Evolutionary conservation across 2,329 filamentous ascomycete genomes (phyloP).

Genomic region (Lachnellula arida): DNA sequence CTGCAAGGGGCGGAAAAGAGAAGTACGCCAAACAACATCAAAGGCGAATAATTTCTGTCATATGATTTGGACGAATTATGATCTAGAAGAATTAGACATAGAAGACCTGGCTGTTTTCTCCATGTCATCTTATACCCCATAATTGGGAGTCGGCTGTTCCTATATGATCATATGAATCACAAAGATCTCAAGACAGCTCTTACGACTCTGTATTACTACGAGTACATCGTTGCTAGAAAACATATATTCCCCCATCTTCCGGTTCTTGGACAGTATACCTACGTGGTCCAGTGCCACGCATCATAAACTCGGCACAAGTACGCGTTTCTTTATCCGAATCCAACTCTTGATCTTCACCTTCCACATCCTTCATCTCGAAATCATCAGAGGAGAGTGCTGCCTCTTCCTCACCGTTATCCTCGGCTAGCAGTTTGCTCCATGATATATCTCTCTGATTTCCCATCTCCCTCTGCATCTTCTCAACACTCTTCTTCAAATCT

Average conservation of each 20-base stretch:
- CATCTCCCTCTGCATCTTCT: neutral
- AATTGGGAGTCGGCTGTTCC: too few species aligned
- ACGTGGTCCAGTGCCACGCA: neutral
- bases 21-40: conserved; percentile 22
- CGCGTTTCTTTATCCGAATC: neutral
- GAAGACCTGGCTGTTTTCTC: too few species aligned
- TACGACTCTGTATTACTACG: too few species aligned
- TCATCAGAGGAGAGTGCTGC: neutral
- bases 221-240: too few species aligned
- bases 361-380: neutral
- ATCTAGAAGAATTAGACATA: neutral
- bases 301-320: neutral
- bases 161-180: too few species aligned
- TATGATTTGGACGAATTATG: neutral
- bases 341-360: neutral
- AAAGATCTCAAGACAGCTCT: too few species aligned
- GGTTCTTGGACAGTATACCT: neutral
- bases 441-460: neutral
- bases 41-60: conserved; percentile 20
- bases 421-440: neutral
- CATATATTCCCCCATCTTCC: neutral
- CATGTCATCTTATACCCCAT: too few species aligned
- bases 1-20: conserved; percentile 36
- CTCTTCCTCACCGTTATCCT: neutral
- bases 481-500: neutral